A percentile compares a stretch with the other conserved stretches of the same genome.
These are phyloP conservation scores for Myrica gale DNA, from an alignment of 306 rosid genomes.

Conservation along the genomic window DNA sequence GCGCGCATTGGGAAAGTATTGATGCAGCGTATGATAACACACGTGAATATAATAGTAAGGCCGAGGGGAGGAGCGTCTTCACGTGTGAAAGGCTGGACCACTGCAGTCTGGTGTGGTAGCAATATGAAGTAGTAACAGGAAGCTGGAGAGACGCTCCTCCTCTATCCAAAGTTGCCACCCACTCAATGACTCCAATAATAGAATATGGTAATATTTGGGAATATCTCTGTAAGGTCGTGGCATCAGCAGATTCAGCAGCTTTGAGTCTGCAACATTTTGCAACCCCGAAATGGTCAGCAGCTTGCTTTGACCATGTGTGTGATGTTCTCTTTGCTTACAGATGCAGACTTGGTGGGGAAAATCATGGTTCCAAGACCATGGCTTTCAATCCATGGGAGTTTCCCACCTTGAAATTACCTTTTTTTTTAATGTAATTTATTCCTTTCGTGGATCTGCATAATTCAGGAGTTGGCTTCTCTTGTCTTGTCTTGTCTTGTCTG, in stretches of 20 bases:
- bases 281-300: slow-evolving; percentile 67
- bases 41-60: slow-evolving; percentile 70
- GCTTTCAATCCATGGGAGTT: slow-evolving; percentile 25
- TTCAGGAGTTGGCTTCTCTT: no score
- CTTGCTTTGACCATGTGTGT: slow-evolving; percentile 48
- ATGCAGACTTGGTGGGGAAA: slow-evolving; percentile 58
- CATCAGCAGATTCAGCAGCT: slow-evolving; percentile 13
- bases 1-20: slow-evolving; percentile 16
- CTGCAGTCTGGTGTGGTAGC: slow-evolving; percentile 33
- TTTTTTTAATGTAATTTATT: no score
- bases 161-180: slow-evolving; percentile 61
- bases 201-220: background rate
- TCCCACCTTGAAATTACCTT: no score
- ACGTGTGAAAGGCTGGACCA: slow-evolving; percentile 95
- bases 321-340: slow-evolving; percentile 41
- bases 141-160: slow-evolving; percentile 59
- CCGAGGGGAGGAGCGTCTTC: slow-evolving; percentile 90
- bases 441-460: background rate
- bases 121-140: slow-evolving; percentile 23
- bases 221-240: no score
- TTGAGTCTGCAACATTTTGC: slow-evolving; percentile 56
- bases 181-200: slow-evolving; percentile 48
- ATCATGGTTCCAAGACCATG: slow-evolving; percentile 56
- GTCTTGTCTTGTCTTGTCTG: no score
- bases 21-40: slow-evolving; percentile 58